Percentiles rank a stretch among this genome's conserved stretches.
Conservation (phyloP, 2,329 filamentous ascomycete species). For the Epichloe baconii region DNA sequence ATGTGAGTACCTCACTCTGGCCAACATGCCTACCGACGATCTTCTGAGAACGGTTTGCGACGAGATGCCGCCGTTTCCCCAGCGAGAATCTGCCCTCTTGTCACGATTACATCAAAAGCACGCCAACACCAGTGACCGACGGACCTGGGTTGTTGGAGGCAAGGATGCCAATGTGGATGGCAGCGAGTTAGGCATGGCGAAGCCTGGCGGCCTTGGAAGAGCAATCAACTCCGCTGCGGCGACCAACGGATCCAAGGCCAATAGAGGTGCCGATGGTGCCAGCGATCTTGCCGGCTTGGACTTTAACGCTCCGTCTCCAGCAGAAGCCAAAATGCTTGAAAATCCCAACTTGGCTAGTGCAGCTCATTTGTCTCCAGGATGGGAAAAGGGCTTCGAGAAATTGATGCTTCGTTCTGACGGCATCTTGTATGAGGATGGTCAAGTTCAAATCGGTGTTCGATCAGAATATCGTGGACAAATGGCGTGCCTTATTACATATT, state of each 20-base stretch:
- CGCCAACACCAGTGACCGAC: conserved; percentile 81
- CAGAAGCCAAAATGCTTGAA: conserved; percentile 45
- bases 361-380: conserved; percentile 84
- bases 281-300: conserved; percentile 74
- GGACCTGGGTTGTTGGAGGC: conserved; percentile 95
- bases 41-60: conserved; percentile 88
- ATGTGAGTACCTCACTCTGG: conserved; percentile 84
- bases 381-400: conserved; percentile 80
- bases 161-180: conserved; percentile 83
- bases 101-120: conserved; percentile 92
- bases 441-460: conserved; percentile 82
- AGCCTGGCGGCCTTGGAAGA: conserved; percentile 72
- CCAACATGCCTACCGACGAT: conserved; percentile 77
- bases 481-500: conserved; percentile 90
- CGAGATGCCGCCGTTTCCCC: conserved; percentile 97
- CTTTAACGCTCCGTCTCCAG: conserved; percentile 47
- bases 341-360: conserved; percentile 81
- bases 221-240: conserved; percentile 56
- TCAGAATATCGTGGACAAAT: conserved; percentile 94
- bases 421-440: conserved; percentile 85
- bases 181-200: conserved; percentile 66
- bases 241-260: conserved; percentile 32
- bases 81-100: conserved; percentile 80
- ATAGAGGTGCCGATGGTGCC: conserved; percentile 30
- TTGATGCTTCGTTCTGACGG: conserved; percentile 72